phyloP scores from a whole-genome alignment of 192 early-diverging fungal species.

The Helicostylum pulchrum region DNA sequence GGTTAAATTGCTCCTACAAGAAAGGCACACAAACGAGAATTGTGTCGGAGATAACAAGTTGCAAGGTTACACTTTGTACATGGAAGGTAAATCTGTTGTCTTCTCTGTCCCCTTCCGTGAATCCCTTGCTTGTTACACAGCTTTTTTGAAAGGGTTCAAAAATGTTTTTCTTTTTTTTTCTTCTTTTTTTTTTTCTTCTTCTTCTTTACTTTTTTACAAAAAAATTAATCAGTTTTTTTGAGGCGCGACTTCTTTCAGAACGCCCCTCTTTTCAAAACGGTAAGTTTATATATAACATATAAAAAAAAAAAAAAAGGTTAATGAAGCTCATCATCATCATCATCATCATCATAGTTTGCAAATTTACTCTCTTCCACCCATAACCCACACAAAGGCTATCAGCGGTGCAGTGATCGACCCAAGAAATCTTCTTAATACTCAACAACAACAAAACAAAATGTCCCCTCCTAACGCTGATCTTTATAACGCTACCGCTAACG shows the following conservation, averaged over 20 bases:
- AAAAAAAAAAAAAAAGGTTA: not conserved
- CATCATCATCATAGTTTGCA: slow-evolving; percentile 34
- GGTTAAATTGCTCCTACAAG: no score
- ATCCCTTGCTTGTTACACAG: no score
- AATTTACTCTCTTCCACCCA: slow-evolving; percentile 46
- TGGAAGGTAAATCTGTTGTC: no score
- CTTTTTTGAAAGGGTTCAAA: no score
- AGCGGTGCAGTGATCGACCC: slow-evolving; percentile 39
- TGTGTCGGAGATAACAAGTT: no score
- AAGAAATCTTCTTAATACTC: slow-evolving; percentile 26
- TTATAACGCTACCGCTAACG: slow-evolving; percentile 36
- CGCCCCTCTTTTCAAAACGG: slow-evolving; percentile 25
- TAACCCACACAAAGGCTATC: slow-evolving; percentile 47
- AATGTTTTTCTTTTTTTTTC: no score
- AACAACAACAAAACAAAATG: slow-evolving; percentile 28
- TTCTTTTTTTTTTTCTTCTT: no score
- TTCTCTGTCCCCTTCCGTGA: no score
- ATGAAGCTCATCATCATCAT: slow-evolving; percentile 7
- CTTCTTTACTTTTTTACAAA: no score
- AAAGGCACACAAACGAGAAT: no score
- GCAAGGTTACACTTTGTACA: no score
- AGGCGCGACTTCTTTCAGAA: slow-evolving; percentile 10
- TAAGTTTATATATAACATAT: slow-evolving; percentile 12
- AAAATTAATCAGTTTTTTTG: slow-evolving; percentile 4
- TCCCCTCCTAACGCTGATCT: slow-evolving; percentile 29